Base-by-base conservation (phyloP, 164 flowering plant genomes). In the Vitis cinerea region DNA sequence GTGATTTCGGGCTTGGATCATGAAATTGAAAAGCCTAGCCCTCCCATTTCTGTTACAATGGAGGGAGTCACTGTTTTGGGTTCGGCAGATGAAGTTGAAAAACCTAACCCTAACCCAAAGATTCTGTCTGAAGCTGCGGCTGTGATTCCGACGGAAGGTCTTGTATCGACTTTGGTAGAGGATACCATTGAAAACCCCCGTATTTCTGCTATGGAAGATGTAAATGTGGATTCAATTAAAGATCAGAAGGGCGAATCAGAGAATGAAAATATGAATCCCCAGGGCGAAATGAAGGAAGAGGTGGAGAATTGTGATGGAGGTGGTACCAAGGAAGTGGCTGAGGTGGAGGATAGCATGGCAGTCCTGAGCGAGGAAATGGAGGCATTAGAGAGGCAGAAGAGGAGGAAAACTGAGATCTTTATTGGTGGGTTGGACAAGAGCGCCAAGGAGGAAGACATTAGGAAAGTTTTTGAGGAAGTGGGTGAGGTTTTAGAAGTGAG, bases 381-480 rank as follows among this genome's bases (percentile, higher is more conserved):
- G 68, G 78, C 79, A 13, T 56, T 80, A 27, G 85, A 79, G 76
- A 61, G 81, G 56, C 63, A 58, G 9, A 77, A 59, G 73, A 74
- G 77, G 71, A 72, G 78, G 69, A 72, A 50, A 44, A 76, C 76
- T 0, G 85, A 82, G 75, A 61, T 82, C 50, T 82, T 77, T 57
- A 55, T 82, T 59, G 85, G 85, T 49, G 83, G 83, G 8, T 74
- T 82, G 73, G 85, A 82, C 68, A 77, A 72, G 66, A 72, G 74
- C 47, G 69, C 81, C 5, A 75, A 56, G 61, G 85, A 77, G 72
- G 83, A 77, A n/a, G 85, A 82, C 66, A 51, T 82, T 13, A 72
- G 73, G 65, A 80, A 75, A 57, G 76, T 71, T 23, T 80, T 82
- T 27, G 80, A 69, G 61, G 74, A 75, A 58, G 75, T 66, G 16